phyloP scores from a whole-genome alignment of 805 yeast species.

The Kodamaea neixiangensis region DNA sequence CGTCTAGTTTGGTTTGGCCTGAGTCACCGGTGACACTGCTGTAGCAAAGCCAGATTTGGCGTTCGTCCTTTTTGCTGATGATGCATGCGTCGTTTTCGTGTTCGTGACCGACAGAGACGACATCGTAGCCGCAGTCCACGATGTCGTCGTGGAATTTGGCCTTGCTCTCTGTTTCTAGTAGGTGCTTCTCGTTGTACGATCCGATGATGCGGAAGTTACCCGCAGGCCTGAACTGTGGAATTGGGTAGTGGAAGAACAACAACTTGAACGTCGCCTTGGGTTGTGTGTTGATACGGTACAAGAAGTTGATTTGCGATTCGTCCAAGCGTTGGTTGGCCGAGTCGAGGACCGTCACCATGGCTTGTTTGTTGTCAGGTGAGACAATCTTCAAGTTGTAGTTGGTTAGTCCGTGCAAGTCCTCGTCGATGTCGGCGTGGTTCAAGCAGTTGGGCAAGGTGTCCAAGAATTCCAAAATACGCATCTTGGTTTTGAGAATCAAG shows the following conservation, averaged over 20 bases:
- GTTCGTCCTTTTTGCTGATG: conserved; percentile 19
- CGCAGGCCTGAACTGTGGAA: conserved; percentile 43
- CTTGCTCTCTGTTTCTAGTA: conserved; percentile 30
- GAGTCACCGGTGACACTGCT: conserved; percentile 40
- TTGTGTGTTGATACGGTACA: conserved; percentile 27
- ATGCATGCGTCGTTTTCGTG: conserved; percentile 47
- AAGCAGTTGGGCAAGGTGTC: conserved; percentile 39
- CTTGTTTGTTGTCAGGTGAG: conserved; percentile 11
- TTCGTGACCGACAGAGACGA: conserved; percentile 44
- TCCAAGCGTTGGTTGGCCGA: conserved; percentile 29
- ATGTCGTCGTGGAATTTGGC: conserved; percentile 34
- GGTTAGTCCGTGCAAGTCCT: conserved; percentile 35
- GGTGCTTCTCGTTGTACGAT: conserved; percentile 38
- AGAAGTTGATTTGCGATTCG: conserved; percentile 35
- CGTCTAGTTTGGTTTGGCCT: conserved; percentile 28
- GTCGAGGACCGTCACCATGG: conserved; percentile 38
- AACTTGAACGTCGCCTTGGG: conserved; percentile 25
- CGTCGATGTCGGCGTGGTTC: conserved; percentile 23
- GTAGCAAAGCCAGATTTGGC: conserved; percentile 40
- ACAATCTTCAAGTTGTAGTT: conserved; percentile 35
- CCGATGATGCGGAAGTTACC: conserved; percentile 44
- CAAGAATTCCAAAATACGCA: conserved; percentile 27
- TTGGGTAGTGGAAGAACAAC: conserved; percentile 42
- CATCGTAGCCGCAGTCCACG: conserved; percentile 36
- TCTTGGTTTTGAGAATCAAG: conserved; percentile 11